Base-by-base conservation (phyloP, 306 rosid genomes). In the Vigna nakashimae region DNA sequence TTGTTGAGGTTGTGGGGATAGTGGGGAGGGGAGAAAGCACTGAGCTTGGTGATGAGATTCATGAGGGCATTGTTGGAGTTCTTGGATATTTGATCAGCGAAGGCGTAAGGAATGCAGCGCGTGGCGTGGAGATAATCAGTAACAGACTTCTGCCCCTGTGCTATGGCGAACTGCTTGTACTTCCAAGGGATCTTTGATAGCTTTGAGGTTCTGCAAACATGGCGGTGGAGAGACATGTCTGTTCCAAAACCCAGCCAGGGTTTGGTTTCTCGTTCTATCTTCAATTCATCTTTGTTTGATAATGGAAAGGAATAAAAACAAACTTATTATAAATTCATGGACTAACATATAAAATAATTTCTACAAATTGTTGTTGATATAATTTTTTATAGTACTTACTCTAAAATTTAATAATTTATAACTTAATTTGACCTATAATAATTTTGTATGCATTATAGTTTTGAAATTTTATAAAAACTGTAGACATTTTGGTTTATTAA, bases 91-190 rank as follows among this genome's bases (percentile, higher is more conserved):
- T 78, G 90, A 62, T 91, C 92, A 15, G 97, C 95, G 20, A 56
- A 88, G 9, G 88, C 55, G 79, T 80, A 93, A 20, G 98, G 94
- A 62, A 93, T 32, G 65, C 65, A 76, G 32, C 92, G 84, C 48
- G 97, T 90, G 26, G 86, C 22, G 71, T 91, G 96, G 55, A 93
- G 98, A 49, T 91, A 93, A 7, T 93, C 91, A 5, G 84, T 82
- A 51, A 93, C 84, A 48, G 84, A 87, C 6, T 68, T 77, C 73
- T 91, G 90, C 40, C 96, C 95, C 77, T 88, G 83, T 11, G 57
- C 1, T 42, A 90, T 9, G 43, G 82, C 89, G 30, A 77, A 48
- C 24, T 76, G 69, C 65, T 70, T 93, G 88, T 86, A 88, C 72
- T 48, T 84, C 51, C 30, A n/a, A 7, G 83, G 92, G 17, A 87